Conservation (phyloP, 2,329 filamentous ascomycete genomes). For the Neonectria neomacrospora region DNA sequence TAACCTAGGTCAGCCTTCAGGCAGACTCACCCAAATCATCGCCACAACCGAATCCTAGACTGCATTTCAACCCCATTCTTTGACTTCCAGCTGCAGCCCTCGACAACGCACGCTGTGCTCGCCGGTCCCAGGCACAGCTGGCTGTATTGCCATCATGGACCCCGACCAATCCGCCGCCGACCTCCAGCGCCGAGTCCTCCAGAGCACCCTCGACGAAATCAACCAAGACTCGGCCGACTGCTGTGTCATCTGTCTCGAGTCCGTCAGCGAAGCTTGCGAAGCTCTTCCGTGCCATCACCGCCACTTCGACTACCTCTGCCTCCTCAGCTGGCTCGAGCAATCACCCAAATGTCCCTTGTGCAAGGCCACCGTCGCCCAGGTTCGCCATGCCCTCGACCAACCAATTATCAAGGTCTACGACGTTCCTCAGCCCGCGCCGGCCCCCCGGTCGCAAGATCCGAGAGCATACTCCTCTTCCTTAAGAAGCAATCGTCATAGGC, state of each 20-base stretch:
- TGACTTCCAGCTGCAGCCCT: not conserved
- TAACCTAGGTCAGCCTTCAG: too few species aligned
- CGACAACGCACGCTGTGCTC: not conserved
- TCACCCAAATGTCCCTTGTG: constrained; percentile 83
- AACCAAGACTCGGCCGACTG: constrained; percentile 50
- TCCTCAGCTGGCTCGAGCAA: constrained; percentile 83
- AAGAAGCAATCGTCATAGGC: constrained; percentile 9
- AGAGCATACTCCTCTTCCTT: constrained; percentile 17
- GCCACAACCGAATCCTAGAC: not conserved
- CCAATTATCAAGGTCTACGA: constrained; percentile 62
- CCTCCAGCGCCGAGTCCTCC: constrained; percentile 55
- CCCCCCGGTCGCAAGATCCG: constrained; percentile 43
- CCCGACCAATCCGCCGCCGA: constrained; percentile 44
- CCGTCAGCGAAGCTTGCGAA: constrained; percentile 76
- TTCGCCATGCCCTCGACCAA: constrained; percentile 71
- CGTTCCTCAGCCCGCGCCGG: constrained; percentile 58
- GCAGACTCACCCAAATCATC: constrained; percentile 1
- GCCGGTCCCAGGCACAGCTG: not conserved
- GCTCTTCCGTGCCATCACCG: constrained; percentile 81
- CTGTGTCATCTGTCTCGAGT: constrained; percentile 90
- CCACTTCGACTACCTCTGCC: constrained; percentile 87
- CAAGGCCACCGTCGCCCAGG: constrained; percentile 64
- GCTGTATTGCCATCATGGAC: constrained; percentile 38
- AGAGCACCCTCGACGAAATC: constrained; percentile 58
- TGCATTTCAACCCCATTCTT: not conserved